These are phyloP conservation scores for Entophlyctis luteolus DNA, from an alignment of 192 early-diverging fungal species.

Conservation along the genomic window DNA sequence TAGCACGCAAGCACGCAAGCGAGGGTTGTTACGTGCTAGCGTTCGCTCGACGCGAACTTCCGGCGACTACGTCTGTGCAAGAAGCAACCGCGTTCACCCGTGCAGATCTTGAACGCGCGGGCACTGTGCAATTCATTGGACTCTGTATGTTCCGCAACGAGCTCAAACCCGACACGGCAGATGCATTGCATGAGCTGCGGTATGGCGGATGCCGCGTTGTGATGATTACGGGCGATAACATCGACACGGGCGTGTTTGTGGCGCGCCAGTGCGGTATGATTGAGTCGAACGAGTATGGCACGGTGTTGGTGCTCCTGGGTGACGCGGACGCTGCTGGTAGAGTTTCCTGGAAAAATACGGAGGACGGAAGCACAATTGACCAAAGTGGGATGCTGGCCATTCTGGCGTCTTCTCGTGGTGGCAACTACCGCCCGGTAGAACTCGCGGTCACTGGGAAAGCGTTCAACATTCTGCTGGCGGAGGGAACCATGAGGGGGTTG, in stretches of 20 bases:
- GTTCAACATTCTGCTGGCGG: conserved; percentile 49
- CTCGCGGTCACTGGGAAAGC: conserved; percentile 70
- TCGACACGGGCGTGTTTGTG: conserved; percentile 69
- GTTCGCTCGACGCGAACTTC: conserved; percentile 62
- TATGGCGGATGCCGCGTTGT: conserved; percentile 65
- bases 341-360: conserved; percentile 29
- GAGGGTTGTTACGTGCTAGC: conserved; percentile 81
- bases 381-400: neutral
- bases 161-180: conserved; percentile 67
- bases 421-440: conserved; percentile 46
- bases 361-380: conserved; percentile 1
- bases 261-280: conserved; percentile 67
- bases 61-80: conserved; percentile 29
- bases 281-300: conserved; percentile 51
- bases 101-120: conserved; percentile 57
- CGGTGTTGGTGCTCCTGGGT: conserved; percentile 38
- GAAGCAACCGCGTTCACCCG: conserved; percentile 47
- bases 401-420: conserved; percentile 1
- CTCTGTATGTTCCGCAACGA: conserved; percentile 74
- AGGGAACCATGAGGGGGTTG: conserved; percentile 45
- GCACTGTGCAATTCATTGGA: conserved; percentile 43
- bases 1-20: conserved; percentile 56
- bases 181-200: conserved; percentile 64
- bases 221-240: conserved; percentile 83
- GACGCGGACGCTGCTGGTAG: conserved; percentile 7